These are phyloP conservation scores for Tardiomyces depauwii DNA, from an alignment of 1,139 yeast genomes.

Conservation along the genomic window DNA sequence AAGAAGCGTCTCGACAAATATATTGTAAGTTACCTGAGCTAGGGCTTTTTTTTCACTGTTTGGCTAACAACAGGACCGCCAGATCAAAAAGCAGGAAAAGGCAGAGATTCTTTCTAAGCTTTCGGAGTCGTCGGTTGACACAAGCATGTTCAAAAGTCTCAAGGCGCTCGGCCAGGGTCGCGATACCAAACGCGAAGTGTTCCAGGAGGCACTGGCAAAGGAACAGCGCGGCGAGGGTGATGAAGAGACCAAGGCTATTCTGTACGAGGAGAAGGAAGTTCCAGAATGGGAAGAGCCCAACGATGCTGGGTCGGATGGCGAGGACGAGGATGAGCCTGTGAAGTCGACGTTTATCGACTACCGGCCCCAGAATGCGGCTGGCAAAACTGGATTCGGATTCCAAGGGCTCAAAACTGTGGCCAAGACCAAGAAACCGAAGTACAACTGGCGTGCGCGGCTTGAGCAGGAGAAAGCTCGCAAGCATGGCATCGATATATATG, in stretches of 20 bases:
- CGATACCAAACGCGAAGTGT: slow-evolving; percentile 56
- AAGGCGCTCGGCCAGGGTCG: slow-evolving; percentile 68
- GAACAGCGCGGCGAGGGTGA: slow-evolving; percentile 67
- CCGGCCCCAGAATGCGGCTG: slow-evolving; percentile 55
- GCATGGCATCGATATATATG: slow-evolving; percentile 14
- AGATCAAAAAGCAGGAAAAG: slow-evolving; percentile 81
- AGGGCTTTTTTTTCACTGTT: neutral
- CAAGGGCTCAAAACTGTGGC: slow-evolving; percentile 39
- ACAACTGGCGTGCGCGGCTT: slow-evolving; percentile 47
- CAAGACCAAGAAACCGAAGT: slow-evolving; percentile 35
- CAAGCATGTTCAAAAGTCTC: slow-evolving; percentile 55
- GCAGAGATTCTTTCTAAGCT: slow-evolving; percentile 65
- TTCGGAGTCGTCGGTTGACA: slow-evolving; percentile 53
- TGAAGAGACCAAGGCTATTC: slow-evolving; percentile 47
- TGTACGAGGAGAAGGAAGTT: slow-evolving; percentile 60
- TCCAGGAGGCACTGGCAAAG: slow-evolving; percentile 62
- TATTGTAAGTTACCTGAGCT: slow-evolving; percentile 20
- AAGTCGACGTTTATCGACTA: slow-evolving; percentile 57
- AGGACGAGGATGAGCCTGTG: slow-evolving; percentile 6
- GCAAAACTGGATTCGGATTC: slow-evolving; percentile 55
- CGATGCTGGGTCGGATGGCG: slow-evolving; percentile 7
- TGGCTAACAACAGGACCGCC: slow-evolving; percentile 23
- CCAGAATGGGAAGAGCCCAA: slow-evolving; percentile 50
- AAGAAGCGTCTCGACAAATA: slow-evolving; percentile 46
- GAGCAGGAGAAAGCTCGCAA: slow-evolving; percentile 34